phyloP scores from a whole-genome alignment of 139 green algal species.

The Spirogloea muscicola region DNA sequence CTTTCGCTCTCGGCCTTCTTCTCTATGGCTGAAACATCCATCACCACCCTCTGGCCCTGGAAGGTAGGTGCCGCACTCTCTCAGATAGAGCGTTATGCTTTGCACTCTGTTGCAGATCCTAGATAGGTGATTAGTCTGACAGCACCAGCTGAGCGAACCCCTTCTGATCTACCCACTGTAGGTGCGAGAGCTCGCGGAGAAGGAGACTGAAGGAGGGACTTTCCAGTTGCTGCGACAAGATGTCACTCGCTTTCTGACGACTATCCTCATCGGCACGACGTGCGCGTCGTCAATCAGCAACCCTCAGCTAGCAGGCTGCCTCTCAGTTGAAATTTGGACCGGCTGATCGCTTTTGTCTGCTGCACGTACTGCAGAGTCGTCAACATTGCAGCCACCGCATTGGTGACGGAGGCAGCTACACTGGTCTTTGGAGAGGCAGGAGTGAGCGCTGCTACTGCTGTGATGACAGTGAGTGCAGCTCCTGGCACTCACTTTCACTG shows the following conservation, averaged over 20 bases:
- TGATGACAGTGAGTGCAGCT: constrained; percentile 47
- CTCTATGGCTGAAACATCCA: constrained; percentile 50
- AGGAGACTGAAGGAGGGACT: constrained; percentile 43
- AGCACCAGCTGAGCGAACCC: not conserved
- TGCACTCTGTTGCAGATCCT: too few species aligned
- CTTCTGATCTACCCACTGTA: not conserved
- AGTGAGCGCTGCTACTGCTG: constrained; percentile 18
- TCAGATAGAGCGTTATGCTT: not conserved
- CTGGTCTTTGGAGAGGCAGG: constrained; percentile 44
- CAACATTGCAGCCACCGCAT: constrained; percentile 47
- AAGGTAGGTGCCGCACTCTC: constrained; percentile 37
- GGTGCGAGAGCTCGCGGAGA: constrained; percentile 53
- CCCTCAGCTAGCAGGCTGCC: too few species aligned
- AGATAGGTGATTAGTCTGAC: too few species aligned
- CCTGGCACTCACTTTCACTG: too few species aligned
- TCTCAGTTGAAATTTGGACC: too few species aligned
- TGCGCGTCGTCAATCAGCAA: too few species aligned
- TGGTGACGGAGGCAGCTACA: constrained; percentile 48
- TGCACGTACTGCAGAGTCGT: too few species aligned
- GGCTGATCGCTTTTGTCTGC: too few species aligned
- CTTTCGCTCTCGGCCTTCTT: constrained; percentile 48
- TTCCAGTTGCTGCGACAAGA: constrained; percentile 51
- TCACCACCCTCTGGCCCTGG: constrained; percentile 60
- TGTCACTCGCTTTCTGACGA: constrained; percentile 55
- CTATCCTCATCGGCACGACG: constrained; percentile 56